Evolutionary conservation across 225 moss, liverwort and hornwort species (phyloP).

Genomic region (Polytrichum commune): DNA sequence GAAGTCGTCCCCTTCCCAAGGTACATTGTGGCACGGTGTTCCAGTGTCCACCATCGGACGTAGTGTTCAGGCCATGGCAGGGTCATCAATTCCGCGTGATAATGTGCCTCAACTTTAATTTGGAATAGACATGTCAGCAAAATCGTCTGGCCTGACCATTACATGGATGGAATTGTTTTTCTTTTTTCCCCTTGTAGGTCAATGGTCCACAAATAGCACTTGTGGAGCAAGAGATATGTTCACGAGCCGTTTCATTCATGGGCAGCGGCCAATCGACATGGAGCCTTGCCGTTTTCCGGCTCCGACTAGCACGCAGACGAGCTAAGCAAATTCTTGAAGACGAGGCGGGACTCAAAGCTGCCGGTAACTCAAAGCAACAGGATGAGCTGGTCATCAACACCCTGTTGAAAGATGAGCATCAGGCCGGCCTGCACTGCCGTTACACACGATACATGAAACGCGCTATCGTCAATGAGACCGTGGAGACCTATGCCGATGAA

Average conservation of each 20-base stretch:
- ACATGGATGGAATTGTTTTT: background rate
- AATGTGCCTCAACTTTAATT: no score
- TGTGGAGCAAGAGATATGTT: constrained; percentile 33
- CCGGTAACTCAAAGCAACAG: constrained; percentile 2
- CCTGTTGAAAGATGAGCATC: constrained; percentile 36
- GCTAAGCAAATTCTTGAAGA: constrained; percentile 21
- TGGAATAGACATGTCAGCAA: no score
- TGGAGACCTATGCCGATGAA: constrained; percentile 39
- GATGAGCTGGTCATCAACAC: constrained; percentile 28
- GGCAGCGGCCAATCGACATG: constrained; percentile 85
- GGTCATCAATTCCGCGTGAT: no score
- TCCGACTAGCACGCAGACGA: constrained; percentile 40
- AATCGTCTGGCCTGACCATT: no score
- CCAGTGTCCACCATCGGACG: no score
- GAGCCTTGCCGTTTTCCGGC: constrained; percentile 65
- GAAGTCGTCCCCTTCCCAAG: no score
- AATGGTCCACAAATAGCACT: constrained; percentile 23
- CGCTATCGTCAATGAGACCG: constrained; percentile 32
- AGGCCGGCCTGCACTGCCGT: constrained; percentile 44
- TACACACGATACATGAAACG: constrained; percentile 31
- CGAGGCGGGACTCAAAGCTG: background rate
- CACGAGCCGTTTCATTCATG: constrained; percentile 47
- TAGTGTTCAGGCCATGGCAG: no score
- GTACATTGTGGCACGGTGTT: no score
- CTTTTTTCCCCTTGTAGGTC: constrained; percentile 8